These are phyloP conservation scores for Aegilops umbellulata DNA, from an alignment of 176 grass and related monocot genomes.

Conservation along the genomic window DNA sequence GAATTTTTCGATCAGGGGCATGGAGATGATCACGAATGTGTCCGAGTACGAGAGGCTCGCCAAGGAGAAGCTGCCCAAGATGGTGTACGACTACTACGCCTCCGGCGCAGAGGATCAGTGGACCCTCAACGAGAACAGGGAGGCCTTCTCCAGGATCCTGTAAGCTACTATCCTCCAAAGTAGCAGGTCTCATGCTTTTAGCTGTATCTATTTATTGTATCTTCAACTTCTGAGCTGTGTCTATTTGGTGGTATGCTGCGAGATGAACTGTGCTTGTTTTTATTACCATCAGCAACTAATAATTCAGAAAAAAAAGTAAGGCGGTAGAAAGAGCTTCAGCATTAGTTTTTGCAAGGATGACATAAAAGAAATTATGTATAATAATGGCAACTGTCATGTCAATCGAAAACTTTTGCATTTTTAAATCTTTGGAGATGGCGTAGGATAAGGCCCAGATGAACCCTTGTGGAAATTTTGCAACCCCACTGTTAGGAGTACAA, in stretches of 20 bases:
- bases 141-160: conserved; percentile 94
- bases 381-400: background rate
- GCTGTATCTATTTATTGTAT: conserved; percentile 14
- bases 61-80: conserved; percentile 81
- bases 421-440: background rate
- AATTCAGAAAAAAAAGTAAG: conserved; percentile 12
- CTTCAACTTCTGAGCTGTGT: background rate
- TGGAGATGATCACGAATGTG: conserved; percentile 89
- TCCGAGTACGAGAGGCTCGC: conserved; percentile 73
- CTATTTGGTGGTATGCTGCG: background rate
- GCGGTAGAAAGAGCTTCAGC: background rate
- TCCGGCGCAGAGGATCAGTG: conserved; percentile 95
- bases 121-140: conserved; percentile 87
- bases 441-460: background rate
- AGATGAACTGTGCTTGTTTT: conserved; percentile 33
- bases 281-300: conserved; percentile 28
- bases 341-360: background rate
- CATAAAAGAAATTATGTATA: background rate
- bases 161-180: conserved; percentile 60
- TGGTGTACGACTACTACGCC: conserved; percentile 95
- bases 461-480: background rate
- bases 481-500: background rate
- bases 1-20: conserved; percentile 18
- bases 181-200: conserved; percentile 7
- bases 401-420: background rate